These are phyloP conservation scores for Thielaviopsis musarum DNA, from an alignment of 2,329 filamentous ascomycete species.

Conservation along the genomic window DNA sequence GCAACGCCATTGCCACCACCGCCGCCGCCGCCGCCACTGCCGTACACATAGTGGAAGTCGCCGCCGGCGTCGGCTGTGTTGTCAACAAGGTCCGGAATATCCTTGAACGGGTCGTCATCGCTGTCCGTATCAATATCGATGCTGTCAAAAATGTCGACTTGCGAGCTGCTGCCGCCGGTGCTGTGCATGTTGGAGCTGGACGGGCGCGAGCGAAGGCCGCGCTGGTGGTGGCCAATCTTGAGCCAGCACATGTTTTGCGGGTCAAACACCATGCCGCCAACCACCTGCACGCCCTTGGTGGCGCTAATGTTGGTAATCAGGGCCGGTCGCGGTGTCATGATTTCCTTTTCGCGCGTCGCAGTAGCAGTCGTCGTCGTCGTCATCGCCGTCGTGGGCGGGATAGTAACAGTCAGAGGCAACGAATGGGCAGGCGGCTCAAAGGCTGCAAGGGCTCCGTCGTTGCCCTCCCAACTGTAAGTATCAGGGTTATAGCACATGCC, in stretches of 20 bases:
- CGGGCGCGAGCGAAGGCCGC: slow-evolving; percentile 5
- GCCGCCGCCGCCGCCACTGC: no score
- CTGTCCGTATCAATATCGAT: slow-evolving; percentile 58
- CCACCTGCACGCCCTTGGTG: slow-evolving; percentile 76
- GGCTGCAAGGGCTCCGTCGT: slow-evolving; percentile 65
- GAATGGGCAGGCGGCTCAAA: slow-evolving; percentile 54
- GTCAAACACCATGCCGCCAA: slow-evolving; percentile 97
- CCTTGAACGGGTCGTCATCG: slow-evolving; percentile 86
- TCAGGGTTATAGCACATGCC: slow-evolving; percentile 92
- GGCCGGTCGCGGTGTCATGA: slow-evolving; percentile 47
- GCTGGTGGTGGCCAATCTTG: slow-evolving; percentile 42
- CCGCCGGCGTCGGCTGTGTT: slow-evolving; percentile 31
- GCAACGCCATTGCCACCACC: slow-evolving; percentile 20
- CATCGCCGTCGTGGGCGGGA: slow-evolving; percentile 20
- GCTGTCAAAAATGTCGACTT: slow-evolving; percentile 35
- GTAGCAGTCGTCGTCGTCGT: no score
- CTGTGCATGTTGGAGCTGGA: slow-evolving; percentile 9
- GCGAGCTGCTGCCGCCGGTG: slow-evolving; percentile 5
- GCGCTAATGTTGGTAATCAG: slow-evolving; percentile 82
- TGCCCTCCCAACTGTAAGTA: slow-evolving; percentile 86
- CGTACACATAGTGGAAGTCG: no score
- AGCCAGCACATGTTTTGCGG: slow-evolving; percentile 96
- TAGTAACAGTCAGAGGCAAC: slow-evolving; percentile 26
- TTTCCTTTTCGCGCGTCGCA: slow-evolving; percentile 37
- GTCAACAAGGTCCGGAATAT: slow-evolving; percentile 84